Base-by-base conservation (phyloP, 768 basidiomycete species). In the Nidula microcarpa region DNA sequence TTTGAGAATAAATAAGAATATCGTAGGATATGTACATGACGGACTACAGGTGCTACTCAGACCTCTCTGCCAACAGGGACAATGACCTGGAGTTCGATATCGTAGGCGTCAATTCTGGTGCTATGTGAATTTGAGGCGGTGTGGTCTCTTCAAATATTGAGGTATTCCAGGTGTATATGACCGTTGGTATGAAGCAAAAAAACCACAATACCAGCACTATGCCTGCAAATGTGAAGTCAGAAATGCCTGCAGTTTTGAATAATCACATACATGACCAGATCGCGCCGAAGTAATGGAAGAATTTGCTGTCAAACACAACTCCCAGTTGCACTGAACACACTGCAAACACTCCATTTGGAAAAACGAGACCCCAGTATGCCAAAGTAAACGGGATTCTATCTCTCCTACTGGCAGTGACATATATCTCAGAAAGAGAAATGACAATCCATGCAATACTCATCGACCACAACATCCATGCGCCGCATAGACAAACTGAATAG, bases 251-350 rank as follows among this genome's bases (percentile, higher is more conserved):
- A 45, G 44, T 45, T 9, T 9, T 10, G 8, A 45, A 23, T 45
- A 11, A 51, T 1, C 46, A 65, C 77, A 51, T 58, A 80, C 81
- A 69, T 7, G 76, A 74, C 77, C 78, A 83, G 32, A 77, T 69
- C 0, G 81, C 74, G 35, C 82, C 83, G 49, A 82, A 75, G 30
- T 70, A 77, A 39, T 74, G 68, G 65, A 84, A 81, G 62, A 79
- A 77, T 1, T 62, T 61, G 48, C 77, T 79, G 33, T 81, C 65
- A n/a, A 84, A 65, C 14, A 79, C 74, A 23, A 50, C 61, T 1
- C 76, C 79, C 3, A 85, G 65, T 57, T 81, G 73, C 13, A 82
- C 72, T 0, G 76, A 76, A 23, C 80, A 68, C 11, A 82, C 55
- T 8, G 77, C 73, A 58, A 45, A 45, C 7, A 45, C 18, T 11